phyloP scores from a whole-genome alignment of 1,284 basidiomycete species.

The Flammula alnicola region DNA sequence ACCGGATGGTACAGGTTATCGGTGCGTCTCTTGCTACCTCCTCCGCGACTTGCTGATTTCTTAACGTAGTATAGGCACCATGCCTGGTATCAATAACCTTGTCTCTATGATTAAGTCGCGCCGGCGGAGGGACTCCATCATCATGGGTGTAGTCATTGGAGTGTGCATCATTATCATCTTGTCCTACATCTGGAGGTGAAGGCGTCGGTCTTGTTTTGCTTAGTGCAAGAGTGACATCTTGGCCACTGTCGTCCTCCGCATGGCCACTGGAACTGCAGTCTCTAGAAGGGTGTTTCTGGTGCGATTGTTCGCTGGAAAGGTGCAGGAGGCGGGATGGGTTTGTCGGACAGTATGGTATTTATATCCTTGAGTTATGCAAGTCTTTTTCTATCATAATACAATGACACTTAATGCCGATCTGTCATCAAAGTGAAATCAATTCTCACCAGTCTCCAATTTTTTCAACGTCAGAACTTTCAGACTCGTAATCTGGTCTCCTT shows the following conservation, averaged over 20 bases:
- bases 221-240: too few species aligned
- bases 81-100: slow-evolving; percentile 93
- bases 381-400: neutral
- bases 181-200: slow-evolving; percentile 71
- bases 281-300: too few species aligned
- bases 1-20: slow-evolving; percentile 85
- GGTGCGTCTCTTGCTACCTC: slow-evolving; percentile 52
- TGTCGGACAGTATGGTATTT: too few species aligned
- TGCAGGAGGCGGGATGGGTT: too few species aligned
- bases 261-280: too few species aligned
- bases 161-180: slow-evolving; percentile 83
- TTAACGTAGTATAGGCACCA: slow-evolving; percentile 61
- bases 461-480: slow-evolving; percentile 14
- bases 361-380: too few species aligned
- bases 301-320: too few species aligned
- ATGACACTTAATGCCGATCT: too few species aligned
- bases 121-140: slow-evolving; percentile 87
- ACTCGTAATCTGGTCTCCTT: slow-evolving; percentile 15
- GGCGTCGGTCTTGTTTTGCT: too few species aligned
- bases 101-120: slow-evolving; percentile 92
- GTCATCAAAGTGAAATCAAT: neutral
- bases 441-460: neutral
- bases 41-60: slow-evolving; percentile 2
- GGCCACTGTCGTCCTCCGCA: too few species aligned
- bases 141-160: slow-evolving; percentile 87